These are phyloP conservation scores for Limnomonas spitsbergensis DNA, from an alignment of 139 green algal genomes.

Conservation along the genomic window DNA sequence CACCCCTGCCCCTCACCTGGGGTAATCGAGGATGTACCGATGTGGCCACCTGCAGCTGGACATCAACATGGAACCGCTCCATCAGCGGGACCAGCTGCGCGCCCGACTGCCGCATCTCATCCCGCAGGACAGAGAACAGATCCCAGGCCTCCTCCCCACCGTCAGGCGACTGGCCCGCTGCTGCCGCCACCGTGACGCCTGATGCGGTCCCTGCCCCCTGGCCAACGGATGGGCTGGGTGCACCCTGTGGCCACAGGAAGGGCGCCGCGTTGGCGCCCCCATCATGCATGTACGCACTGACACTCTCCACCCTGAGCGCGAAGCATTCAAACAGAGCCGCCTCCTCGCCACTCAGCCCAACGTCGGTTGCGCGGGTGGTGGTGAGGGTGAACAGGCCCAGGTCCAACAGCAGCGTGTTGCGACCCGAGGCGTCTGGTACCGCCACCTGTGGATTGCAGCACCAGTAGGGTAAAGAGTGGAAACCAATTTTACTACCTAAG, in stretches of 20 bases:
- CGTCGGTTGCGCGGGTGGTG: constrained; percentile 16
- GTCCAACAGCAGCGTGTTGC: constrained; percentile 67
- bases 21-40: constrained; percentile 37
- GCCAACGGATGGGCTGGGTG: background rate
- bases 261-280: constrained; percentile 2
- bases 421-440: constrained; percentile 24
- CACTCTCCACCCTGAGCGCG: constrained; percentile 41
- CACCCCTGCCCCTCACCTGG: background rate
- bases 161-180: background rate
- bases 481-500: no score
- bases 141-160: background rate
- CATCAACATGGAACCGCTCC: constrained; percentile 34
- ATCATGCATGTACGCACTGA: constrained; percentile 69
- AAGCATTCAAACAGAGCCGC: constrained; percentile 78
- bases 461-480: constrained; percentile 47
- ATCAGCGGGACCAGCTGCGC: constrained; percentile 44
- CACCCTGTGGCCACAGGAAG: constrained; percentile 38
- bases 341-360: constrained; percentile 42
- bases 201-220: background rate
- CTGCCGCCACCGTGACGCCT: background rate
- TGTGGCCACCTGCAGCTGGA: constrained; percentile 42
- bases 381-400: constrained; percentile 67
- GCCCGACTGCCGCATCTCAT: constrained; percentile 1
- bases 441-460: constrained; percentile 84
- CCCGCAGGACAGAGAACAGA: background rate